Conservation (phyloP, 768 basidiomycete species). For the Serendipita sp. region DNA sequence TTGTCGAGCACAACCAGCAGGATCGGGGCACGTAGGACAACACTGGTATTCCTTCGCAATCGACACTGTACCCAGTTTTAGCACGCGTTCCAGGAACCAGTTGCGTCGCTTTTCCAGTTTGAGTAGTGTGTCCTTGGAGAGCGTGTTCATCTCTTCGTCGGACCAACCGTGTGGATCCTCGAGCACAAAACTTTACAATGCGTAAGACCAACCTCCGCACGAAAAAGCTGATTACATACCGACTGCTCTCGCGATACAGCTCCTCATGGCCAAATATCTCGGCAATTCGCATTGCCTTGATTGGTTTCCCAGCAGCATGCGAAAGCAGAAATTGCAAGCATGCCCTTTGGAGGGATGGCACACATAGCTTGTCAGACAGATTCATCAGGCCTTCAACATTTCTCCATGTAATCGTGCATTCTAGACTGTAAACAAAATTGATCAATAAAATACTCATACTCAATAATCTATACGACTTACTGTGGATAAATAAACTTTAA, state of each 20-base stretch:
- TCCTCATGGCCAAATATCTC: slow-evolving; percentile 85
- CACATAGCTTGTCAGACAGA: slow-evolving; percentile 77
- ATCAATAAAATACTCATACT: neutral
- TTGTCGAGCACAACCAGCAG: slow-evolving; percentile 57
- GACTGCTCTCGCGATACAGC: slow-evolving; percentile 75
- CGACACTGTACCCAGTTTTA: slow-evolving; percentile 76
- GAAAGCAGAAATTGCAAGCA: slow-evolving; percentile 81
- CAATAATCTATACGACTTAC: slow-evolving; percentile 31
- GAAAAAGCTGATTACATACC: slow-evolving; percentile 22
- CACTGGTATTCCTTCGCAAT: slow-evolving; percentile 94
- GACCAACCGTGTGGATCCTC: slow-evolving; percentile 77
- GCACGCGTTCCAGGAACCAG: slow-evolving; percentile 89
- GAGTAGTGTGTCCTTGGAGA: slow-evolving; percentile 66
- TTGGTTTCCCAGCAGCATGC: slow-evolving; percentile 82
- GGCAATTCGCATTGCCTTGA: slow-evolving; percentile 85
- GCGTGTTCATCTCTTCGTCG: slow-evolving; percentile 55
- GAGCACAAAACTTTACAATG: slow-evolving; percentile 44
- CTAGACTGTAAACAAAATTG: slow-evolving; percentile 33
- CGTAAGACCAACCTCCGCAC: neutral
- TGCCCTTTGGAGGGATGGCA: slow-evolving; percentile 62
- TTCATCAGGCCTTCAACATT: slow-evolving; percentile 88
- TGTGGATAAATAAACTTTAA: slow-evolving; percentile 88
- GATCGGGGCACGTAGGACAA: slow-evolving; percentile 71
- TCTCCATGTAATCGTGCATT: slow-evolving; percentile 90
- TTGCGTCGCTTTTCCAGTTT: slow-evolving; percentile 84